phyloP scores from a whole-genome alignment of 345 rosid genomes.

The Noccaea caerulescens region DNA sequence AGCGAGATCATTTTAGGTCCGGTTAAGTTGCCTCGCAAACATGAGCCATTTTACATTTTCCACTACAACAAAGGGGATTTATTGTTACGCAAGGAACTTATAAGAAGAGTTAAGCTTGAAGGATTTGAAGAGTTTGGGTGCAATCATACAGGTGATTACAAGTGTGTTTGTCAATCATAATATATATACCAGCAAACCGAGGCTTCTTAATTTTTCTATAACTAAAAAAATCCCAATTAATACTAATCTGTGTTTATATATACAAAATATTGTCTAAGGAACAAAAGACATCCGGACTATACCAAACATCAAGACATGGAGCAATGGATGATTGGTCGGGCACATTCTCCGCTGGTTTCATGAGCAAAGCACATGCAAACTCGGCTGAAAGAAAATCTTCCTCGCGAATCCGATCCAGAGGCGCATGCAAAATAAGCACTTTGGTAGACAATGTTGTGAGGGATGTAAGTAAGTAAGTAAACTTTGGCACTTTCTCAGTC shows the following conservation, averaged over 20 bases:
- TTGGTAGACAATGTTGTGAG: slow-evolving; percentile 61
- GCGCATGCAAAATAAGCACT: slow-evolving; percentile 61
- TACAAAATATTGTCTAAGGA: no score
- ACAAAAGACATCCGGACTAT: no score
- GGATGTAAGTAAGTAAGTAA: slow-evolving; percentile 56
- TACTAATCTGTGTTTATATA: no score
- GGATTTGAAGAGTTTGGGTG: slow-evolving; percentile 22
- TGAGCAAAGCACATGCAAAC: slow-evolving; percentile 73
- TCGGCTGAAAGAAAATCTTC: slow-evolving; percentile 66
- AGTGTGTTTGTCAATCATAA: slow-evolving; percentile 6
- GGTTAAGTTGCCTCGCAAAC: neutral
- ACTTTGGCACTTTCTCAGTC: slow-evolving; percentile 53
- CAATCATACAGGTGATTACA: neutral
- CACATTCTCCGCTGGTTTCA: slow-evolving; percentile 87
- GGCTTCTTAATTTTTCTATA: no score
- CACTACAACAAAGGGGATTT: neutral
- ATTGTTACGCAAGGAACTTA: neutral
- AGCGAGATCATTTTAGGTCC: neutral
- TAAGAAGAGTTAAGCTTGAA: slow-evolving; percentile 9
- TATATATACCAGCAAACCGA: no score
- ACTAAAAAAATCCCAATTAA: no score
- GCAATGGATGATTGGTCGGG: slow-evolving; percentile 22
- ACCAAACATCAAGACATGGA: slow-evolving; percentile 9
- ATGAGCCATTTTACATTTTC: slow-evolving; percentile 8
- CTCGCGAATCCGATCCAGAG: slow-evolving; percentile 74